Evolutionary conservation across 2,329 filamentous ascomycete species (phyloP), one percentile per base, ranked within the genome.

Genomic region (Penicillium sp.): DNA sequence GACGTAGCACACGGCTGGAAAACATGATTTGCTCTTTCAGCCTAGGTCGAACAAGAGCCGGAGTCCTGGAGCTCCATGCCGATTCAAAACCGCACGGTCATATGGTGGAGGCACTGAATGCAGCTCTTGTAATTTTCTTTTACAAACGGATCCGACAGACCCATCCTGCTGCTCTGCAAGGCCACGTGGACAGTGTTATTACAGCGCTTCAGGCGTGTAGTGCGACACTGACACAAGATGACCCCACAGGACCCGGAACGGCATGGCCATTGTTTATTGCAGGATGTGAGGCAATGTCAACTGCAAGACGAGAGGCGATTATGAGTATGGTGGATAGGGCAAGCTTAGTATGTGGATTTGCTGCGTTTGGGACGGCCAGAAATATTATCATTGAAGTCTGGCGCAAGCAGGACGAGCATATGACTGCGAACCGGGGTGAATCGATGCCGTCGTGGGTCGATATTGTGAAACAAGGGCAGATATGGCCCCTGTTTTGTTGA

Each of bases 201-300:
- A 40, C 67, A 6, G 61, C 70, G 2, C 60, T 76, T 4, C 43
- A 65, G 3, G 61, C 67, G 3, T 73, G 72, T 50, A 69, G 73
- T 28, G 56, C 54, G 4, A 57, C 64, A 7, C 54, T 69, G 22
- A 47, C 55, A 12, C 40, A 58, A 16, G 62, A 56, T 17, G 50
- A 55, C 4, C 52, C 50, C 0, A 50, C 57, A 0, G 61, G 67
- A 16, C 65, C 67, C n/a, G 64, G 70, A 8, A 71, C 68, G 12
- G 64, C 67, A 4, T 77, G 74, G 74, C 73, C 74, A 2, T 68
- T 67, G 1, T 77, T 77, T 38, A 73, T 77, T 47, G 74, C 74
- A 6, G 74, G 71, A n/a, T 75, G 72, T 31, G 74, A 77, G 52
- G 74, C 74, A 1, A 60, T 68, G 10, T 63, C 65, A 0, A 12